These are phyloP conservation scores for Vitis cinerea DNA, from an alignment of 164 flowering plant species.

Conservation along the genomic window DNA sequence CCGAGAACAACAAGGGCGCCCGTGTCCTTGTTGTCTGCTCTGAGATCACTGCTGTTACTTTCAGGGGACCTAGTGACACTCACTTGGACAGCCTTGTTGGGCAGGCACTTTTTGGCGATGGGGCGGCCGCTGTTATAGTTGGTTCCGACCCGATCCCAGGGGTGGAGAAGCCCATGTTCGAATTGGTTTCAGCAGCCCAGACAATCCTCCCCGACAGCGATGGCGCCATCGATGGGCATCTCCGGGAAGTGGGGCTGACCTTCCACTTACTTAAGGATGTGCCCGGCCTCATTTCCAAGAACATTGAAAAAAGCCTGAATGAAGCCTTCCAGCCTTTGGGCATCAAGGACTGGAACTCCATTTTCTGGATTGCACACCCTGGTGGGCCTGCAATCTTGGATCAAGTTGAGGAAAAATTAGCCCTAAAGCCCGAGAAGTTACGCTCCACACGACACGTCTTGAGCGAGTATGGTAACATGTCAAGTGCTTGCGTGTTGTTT, in stretches of 20 bases:
- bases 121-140: constrained; percentile 45
- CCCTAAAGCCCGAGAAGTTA: constrained; percentile 38
- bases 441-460: constrained; percentile 41
- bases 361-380: constrained; percentile 49
- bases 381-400: constrained; percentile 51
- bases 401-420: constrained; percentile 34
- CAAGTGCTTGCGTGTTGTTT: constrained; percentile 35
- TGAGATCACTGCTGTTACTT: constrained; percentile 37
- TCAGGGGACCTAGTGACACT: constrained; percentile 43
- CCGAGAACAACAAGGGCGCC: constrained; percentile 55
- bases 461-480: constrained; percentile 36
- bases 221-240: constrained; percentile 44
- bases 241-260: constrained; percentile 45
- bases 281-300: constrained; percentile 42
- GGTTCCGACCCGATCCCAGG: constrained; percentile 38
- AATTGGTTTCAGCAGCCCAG: constrained; percentile 39
- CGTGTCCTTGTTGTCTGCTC: constrained; percentile 53
- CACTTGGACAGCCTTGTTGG: constrained; percentile 46
- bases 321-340: constrained; percentile 49
- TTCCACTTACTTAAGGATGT: constrained; percentile 48
- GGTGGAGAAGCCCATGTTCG: constrained; percentile 35
- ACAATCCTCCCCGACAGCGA: constrained; percentile 46
- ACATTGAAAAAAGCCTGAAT: constrained; percentile 38
- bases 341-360: constrained; percentile 44
- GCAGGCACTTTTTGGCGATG: constrained; percentile 50